Base-by-base conservation (phyloP, 140 eudicot species). In the Cichorium intybus region DNA sequence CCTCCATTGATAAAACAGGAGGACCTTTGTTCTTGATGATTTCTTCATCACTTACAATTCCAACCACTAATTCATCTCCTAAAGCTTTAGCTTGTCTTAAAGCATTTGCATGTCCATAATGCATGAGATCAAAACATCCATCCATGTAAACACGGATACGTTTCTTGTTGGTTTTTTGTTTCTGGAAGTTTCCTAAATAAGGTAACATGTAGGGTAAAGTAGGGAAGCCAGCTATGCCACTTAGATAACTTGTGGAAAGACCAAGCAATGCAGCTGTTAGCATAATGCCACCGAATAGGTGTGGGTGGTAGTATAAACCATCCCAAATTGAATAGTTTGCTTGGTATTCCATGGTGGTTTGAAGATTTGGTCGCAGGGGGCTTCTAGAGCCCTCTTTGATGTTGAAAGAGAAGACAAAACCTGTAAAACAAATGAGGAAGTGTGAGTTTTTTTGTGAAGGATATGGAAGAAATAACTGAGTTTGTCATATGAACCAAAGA, bases 71-170 rank as follows among this genome's bases (percentile, higher is more conserved):
- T 57, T 87, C 94, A 74, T 90, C 97, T 16, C 97, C 97, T 73
- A 90, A 59, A 33, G 86, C 90, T 31, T 85, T 85, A 8, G 97
- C 97, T 87, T 90, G 69, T 74, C 97, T 81, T 81, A 90, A 71
- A 15, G 97, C 97, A 63, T 90, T 90, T 0, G 96, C 95, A 34
- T 90, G 97, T 21, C 97, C 97, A 34, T 90, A 90, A 69, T 90
- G 97, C 97, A 90, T 90, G 43, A 90, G 87, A 78, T 90, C 97
- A 64, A 87, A 90, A 49, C 97, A 90, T 4, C 97, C 97, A 70
- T 90, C 97, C 97, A 90, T 90, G 80, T 90, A 90, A 28, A 90
- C 97, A 60, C 95, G 93, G 31, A 87, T 72, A 8, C 81, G 86
- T 64, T 83, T 91, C 71, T 84, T 87, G 14, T 61, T 77, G 22